Percentiles rank a stretch among this genome's conserved stretches.
Evolutionary conservation across 2,329 filamentous ascomycete species (phyloP).

Genomic region (Westerdykella aurantiaca): DNA sequence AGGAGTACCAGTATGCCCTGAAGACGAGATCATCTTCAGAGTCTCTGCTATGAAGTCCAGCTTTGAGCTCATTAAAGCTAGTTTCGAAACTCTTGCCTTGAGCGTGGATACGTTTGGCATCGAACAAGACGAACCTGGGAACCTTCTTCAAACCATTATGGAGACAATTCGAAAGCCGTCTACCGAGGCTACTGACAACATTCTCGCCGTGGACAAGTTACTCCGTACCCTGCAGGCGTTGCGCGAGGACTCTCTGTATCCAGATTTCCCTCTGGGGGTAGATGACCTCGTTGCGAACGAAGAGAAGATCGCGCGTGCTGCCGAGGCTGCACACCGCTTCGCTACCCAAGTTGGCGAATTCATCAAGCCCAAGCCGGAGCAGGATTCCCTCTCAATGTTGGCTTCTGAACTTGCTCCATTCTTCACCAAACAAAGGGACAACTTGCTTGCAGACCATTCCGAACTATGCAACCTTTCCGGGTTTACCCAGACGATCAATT

Average conservation of each 20-base stretch:
- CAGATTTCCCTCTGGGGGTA: conserved; percentile 16
- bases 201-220: conserved; percentile 17
- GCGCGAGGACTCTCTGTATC: conserved; percentile 23
- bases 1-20: conserved; percentile 14
- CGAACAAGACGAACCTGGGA: conserved; percentile 3
- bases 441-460: neutral
- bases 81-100: conserved; percentile 13
- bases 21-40: conserved; percentile 22
- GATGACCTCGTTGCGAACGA: conserved; percentile 19
- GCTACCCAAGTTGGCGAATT: conserved; percentile 7
- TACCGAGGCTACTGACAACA: conserved; percentile 11
- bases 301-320: conserved; percentile 12
- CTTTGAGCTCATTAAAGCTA: conserved; percentile 16
- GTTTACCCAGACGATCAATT: conserved; percentile 44
- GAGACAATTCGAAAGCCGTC: conserved; percentile 5
- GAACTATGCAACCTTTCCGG: neutral
- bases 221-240: conserved; percentile 18
- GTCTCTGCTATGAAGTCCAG: conserved; percentile 17
- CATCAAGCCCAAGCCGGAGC: conserved; percentile 7
- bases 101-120: conserved; percentile 9
- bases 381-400: conserved; percentile 2
- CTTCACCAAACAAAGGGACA: conserved; percentile 3
- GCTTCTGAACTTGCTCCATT: conserved; percentile 5
- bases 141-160: conserved; percentile 4
- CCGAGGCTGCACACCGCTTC: conserved; percentile 10